Evolutionary conservation across 805 yeast species (phyloP), one percentile per base, ranked within the genome.

Genomic region (Candida coquimbonensis): DNA sequence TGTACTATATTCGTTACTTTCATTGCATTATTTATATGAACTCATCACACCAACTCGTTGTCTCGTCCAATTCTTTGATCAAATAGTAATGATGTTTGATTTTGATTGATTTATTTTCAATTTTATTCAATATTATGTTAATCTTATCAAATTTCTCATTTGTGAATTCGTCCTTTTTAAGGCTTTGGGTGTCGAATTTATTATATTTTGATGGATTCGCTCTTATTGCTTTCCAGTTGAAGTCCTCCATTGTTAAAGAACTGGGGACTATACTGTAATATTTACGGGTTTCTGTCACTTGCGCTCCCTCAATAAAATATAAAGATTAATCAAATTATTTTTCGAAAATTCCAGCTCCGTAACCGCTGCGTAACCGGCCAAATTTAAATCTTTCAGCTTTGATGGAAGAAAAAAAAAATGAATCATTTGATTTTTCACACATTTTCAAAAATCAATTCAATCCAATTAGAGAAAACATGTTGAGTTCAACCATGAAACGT

Each of bases 21-120:
- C 29, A 33, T 19, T 26, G 13, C 5, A 16, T n/a, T 13, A n/a
- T 39, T 19, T 13, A 8, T 40, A 38, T 35, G n/a, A 41, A 50
- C 33, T 53, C 56, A 26, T 55, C 57, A 32, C 50, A 44, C 58
- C 59, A 54, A 6, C 49, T 40, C 43, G 54, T 45, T 1, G 53
- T 41, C 42, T 55, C 57, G 16, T 45, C 38, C 7, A 49, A 32
- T 17, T 49, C 50, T 12, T 38, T 45, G 7, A 39, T 19, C 5
- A 54, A 34, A 7, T 40, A n/a, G 16, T 53, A 41, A 31, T 46
- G 46, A 9, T 46, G 46, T 12, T 39, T 36, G 5, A 49, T 45
- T 31, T 40, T 48, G 2, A 35, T 9, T 7, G 52, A 35, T 40
- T 54, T 57, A 49, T 54, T 56, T 40, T 57, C 57, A 7, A 56